Percentiles rank a stretch among this genome's conserved stretches.
Conservation (phyloP, 495 filamentous ascomycete genomes). For the Podospora sp. region DNA sequence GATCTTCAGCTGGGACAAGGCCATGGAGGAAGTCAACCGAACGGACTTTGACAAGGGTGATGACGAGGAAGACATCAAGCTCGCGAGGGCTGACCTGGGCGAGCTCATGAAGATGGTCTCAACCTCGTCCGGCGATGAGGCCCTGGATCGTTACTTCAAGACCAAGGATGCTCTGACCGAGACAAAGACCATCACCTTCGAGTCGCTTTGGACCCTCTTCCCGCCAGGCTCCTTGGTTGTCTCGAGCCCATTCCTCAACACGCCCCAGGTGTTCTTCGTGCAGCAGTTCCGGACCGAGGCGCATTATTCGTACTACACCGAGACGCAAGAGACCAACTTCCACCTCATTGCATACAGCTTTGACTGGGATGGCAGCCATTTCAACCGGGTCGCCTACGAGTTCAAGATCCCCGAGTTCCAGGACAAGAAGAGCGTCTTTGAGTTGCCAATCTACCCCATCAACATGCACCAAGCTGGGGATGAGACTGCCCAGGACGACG, state of each 20-base stretch:
- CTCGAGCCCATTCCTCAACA: conserved; percentile 4
- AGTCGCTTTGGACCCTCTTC: conserved; percentile 18
- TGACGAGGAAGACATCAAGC: conserved; percentile 6
- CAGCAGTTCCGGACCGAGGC: conserved; percentile 3
- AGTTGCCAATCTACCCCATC: conserved; percentile 18
- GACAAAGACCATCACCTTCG: conserved; percentile 17
- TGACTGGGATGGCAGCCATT: conserved; percentile 16
- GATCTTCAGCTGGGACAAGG: conserved; percentile 9
- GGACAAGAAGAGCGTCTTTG: conserved; percentile 19
- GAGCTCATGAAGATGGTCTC: conserved; percentile 15
- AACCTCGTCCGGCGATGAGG: conserved; percentile 17
- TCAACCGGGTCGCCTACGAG: conserved; percentile 13
- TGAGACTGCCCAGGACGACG: not conserved
- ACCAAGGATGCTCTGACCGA: conserved; percentile 1
- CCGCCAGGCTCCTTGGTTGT: conserved; percentile 9
- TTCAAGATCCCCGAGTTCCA: conserved; percentile 11
- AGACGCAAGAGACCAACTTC: conserved; percentile 8
- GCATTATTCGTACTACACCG: conserved; percentile 1
- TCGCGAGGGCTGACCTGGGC: conserved; percentile 6
- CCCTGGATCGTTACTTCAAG: conserved; percentile 14
- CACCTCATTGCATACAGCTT: conserved; percentile 17
- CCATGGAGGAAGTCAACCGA: not conserved
- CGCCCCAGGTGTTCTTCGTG: conserved; percentile 13
- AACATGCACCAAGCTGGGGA: conserved; percentile 9
- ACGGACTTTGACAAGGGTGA: conserved; percentile 10